Base-by-base conservation (phyloP, 2,329 filamentous ascomycete species). In the Colletotrichum cereale region DNA sequence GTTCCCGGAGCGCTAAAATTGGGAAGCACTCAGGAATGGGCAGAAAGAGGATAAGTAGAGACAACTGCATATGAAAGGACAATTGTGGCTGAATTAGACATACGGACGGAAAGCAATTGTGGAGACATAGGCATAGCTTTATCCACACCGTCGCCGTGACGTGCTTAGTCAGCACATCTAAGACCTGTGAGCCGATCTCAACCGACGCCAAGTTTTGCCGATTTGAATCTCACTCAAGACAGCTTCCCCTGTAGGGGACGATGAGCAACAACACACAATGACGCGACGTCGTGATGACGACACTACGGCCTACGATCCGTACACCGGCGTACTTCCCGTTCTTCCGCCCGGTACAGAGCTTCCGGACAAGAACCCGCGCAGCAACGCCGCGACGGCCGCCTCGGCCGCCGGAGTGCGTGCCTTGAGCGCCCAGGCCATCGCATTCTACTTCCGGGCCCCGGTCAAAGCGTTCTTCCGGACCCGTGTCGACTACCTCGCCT, bases 381-480 rank as follows among this genome's bases (percentile, higher is more conserved):
- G 80, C 78, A 88, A 89, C 78, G 87, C 87, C 47, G 87, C 88
- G 7, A 90, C 88, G 2, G 95, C 93, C 58, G 93, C 93, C n/a
- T 95, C 93, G 29, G 95, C 95, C 5, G 95, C 95, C 29, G 90
- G 93, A 50, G 93, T 95, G 74, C 92, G 95, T 57, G 95, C 95
- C 36, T 81, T 97, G 73, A 95, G 92, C 76, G 92, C 94, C 10
- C 93, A 97, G 79, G 86, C 94, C 76, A 88, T 97, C 66, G 92
- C 94, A 31, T 97, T 97, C 77, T 98, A 97, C 83, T 98, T 97
- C 79, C 88, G 95, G 67, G 94, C 94, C 0, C 95, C 95, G 0
- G 93, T 95, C 64, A 97, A 97, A 82, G 93, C 95, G 21, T 98
- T 98, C 80, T 97, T 98, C 82, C 90, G 94, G 73, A 95, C 93